A percentile compares a stretch with the other conserved stretches of the same genome.
phyloP scores from a whole-genome alignment of 805 yeast species.

The Wickerhamiella brachini region DNA sequence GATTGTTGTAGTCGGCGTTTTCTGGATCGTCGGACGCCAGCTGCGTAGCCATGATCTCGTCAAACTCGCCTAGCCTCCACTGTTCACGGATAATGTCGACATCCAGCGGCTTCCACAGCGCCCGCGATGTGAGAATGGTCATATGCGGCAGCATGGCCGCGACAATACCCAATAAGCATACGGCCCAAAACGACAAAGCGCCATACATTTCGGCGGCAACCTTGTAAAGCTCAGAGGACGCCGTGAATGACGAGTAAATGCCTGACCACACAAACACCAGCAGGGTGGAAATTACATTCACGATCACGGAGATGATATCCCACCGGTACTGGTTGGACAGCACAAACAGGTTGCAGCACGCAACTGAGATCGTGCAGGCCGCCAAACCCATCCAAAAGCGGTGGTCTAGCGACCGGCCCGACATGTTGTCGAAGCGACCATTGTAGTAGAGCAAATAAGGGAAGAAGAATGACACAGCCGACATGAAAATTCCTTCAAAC shows the following conservation, averaged over 20 bases:
- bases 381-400: constrained; percentile 62
- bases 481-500: constrained; percentile 64
- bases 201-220: constrained; percentile 54
- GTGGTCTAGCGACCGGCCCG: constrained; percentile 29
- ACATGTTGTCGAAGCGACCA: constrained; percentile 24
- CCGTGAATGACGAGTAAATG: constrained; percentile 48
- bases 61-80: constrained; percentile 38
- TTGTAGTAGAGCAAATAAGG: constrained; percentile 44
- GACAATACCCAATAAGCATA: constrained; percentile 41
- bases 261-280: constrained; percentile 66
- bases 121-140: constrained; percentile 36
- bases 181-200: constrained; percentile 50
- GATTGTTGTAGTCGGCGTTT: constrained; percentile 18
- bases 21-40: constrained; percentile 20
- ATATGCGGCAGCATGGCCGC: constrained; percentile 51
- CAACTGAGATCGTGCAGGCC: constrained; percentile 47
- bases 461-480: constrained; percentile 54
- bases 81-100: constrained; percentile 59
- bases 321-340: constrained; percentile 58
- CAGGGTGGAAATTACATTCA: constrained; percentile 42
- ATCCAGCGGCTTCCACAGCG: constrained; percentile 47
- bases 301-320: constrained; percentile 56
- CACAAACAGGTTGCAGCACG: constrained; percentile 53
- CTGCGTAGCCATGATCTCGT: constrained; percentile 21
- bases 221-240: constrained; percentile 46